Evolutionary conservation across 2,329 filamentous ascomycete genomes (phyloP).

Genomic region (Ophiocordyceps polyrhachis-furcata): DNA sequence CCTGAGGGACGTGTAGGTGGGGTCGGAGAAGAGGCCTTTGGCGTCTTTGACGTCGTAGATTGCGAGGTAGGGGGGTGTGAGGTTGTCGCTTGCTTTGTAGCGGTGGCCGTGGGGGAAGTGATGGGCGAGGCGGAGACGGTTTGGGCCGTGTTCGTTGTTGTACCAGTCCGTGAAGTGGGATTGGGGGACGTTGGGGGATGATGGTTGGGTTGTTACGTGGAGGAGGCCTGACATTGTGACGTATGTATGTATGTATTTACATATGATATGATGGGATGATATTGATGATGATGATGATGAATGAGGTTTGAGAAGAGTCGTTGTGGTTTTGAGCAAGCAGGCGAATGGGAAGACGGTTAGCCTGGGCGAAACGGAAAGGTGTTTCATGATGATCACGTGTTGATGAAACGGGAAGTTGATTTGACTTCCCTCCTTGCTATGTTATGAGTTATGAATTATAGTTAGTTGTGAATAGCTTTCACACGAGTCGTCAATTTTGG

Average conservation of each 20-base stretch:
- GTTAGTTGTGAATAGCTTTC: too few species aligned
- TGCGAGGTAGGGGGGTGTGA: constrained; percentile 48
- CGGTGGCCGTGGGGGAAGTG: constrained; percentile 61
- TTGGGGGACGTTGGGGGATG: constrained; percentile 29
- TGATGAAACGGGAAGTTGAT: neutral
- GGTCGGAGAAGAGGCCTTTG: constrained; percentile 43
- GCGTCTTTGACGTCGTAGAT: constrained; percentile 68
- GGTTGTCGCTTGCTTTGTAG: constrained; percentile 48
- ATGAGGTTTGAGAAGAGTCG: too few species aligned
- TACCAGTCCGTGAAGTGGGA: constrained; percentile 82
- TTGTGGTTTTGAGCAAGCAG: neutral
- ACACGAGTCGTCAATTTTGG: too few species aligned
- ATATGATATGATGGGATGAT: too few species aligned
- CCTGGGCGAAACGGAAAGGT: neutral
- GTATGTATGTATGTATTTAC: too few species aligned
- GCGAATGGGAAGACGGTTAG: neutral
- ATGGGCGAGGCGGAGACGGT: constrained; percentile 56
- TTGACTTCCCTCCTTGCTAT: neutral
- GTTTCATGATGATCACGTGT: neutral
- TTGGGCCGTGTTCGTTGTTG: constrained; percentile 80
- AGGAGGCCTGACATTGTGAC: constrained; percentile 43
- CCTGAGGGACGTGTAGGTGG: constrained; percentile 49
- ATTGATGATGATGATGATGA: neutral
- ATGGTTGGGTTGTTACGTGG: constrained; percentile 57
- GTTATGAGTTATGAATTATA: too few species aligned